phyloP scores from a whole-genome alignment of 805 yeast genomes.

The Zygosaccharomyces rouxii region DNA sequence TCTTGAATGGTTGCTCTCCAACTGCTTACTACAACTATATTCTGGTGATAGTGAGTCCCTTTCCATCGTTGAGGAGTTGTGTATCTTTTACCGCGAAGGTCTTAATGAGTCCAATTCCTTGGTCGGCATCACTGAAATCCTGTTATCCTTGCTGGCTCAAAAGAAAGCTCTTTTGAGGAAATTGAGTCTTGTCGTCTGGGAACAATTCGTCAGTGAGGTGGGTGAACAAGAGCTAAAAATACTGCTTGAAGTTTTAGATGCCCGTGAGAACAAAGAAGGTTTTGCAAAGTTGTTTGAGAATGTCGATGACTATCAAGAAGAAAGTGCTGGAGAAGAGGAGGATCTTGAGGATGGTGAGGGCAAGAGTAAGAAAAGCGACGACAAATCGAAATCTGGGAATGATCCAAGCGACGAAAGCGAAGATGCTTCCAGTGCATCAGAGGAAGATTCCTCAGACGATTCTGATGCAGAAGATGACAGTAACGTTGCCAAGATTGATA shows the following conservation, averaged over 20 bases:
- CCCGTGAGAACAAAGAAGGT: conserved; percentile 80
- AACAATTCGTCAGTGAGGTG: conserved; percentile 47
- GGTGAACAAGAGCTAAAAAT: conserved; percentile 43
- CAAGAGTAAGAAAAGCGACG: conserved; percentile 34
- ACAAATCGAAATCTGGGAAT: conserved; percentile 29
- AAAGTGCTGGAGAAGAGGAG: conserved; percentile 41
- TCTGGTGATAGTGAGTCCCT: conserved; percentile 74
- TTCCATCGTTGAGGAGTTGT: conserved; percentile 65
- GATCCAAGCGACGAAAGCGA: conserved; percentile 36
- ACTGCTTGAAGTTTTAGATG: conserved; percentile 49
- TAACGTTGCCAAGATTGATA: conserved; percentile 46
- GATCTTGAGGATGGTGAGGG: conserved; percentile 37
- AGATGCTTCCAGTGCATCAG: conserved; percentile 22
- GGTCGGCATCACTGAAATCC: conserved; percentile 53
- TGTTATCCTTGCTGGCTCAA: conserved; percentile 54
- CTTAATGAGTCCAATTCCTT: conserved; percentile 40
- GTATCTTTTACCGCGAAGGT: conserved; percentile 36
- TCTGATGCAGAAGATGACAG: conserved; percentile 35
- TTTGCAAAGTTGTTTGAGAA: conserved; percentile 70
- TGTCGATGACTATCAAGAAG: conserved; percentile 47
- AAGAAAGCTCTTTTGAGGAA: conserved; percentile 55
- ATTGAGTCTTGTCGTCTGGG: conserved; percentile 54
- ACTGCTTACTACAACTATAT: conserved; percentile 72
- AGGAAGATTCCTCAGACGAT: conserved; percentile 29
- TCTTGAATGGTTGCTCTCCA: conserved; percentile 72